Evolutionary conservation across 768 basidiomycete genomes (phyloP).

Genomic region (Hydnomerulius pinastri): DNA sequence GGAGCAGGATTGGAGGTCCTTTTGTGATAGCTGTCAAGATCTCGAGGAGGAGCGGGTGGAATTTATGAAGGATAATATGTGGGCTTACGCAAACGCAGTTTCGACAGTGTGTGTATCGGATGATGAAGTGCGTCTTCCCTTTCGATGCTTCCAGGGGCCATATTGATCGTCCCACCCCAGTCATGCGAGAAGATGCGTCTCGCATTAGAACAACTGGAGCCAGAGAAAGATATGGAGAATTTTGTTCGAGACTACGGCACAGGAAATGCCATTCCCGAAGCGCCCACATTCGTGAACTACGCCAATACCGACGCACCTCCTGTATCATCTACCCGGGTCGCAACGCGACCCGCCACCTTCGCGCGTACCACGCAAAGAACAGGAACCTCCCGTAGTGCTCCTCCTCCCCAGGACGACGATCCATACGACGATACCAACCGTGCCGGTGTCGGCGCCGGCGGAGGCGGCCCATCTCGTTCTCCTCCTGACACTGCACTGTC

Average conservation of each 20-base stretch:
- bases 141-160: background rate
- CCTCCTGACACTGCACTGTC: conserved; percentile 29
- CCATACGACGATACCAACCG: conserved; percentile 49
- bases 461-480: conserved; percentile 40
- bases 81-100: conserved; percentile 96
- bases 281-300: conserved; percentile 86
- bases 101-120: conserved; percentile 94
- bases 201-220: conserved; percentile 86
- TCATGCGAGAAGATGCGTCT: conserved; percentile 90
- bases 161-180: conserved; percentile 39
- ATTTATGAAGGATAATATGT: conserved; percentile 93
- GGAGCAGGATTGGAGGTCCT: conserved; percentile 93
- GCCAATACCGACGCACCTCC: conserved; percentile 65
- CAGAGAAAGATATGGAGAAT: conserved; percentile 83
- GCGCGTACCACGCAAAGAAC: conserved; percentile 40
- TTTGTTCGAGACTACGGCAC: conserved; percentile 91
- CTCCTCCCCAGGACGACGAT: conserved; percentile 44
- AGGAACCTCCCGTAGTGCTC: conserved; percentile 17
- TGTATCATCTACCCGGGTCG: conserved; percentile 55
- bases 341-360: conserved; percentile 61
- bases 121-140: conserved; percentile 75
- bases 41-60: conserved; percentile 93
- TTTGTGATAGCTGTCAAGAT: conserved; percentile 95
- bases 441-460: conserved; percentile 74
- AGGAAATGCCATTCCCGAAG: conserved; percentile 84